A percentile compares a stretch with the other conserved stretches of the same genome.
Conservation (phyloP, 1,284 basidiomycete species). For the Dichomitus squalens region DNA sequence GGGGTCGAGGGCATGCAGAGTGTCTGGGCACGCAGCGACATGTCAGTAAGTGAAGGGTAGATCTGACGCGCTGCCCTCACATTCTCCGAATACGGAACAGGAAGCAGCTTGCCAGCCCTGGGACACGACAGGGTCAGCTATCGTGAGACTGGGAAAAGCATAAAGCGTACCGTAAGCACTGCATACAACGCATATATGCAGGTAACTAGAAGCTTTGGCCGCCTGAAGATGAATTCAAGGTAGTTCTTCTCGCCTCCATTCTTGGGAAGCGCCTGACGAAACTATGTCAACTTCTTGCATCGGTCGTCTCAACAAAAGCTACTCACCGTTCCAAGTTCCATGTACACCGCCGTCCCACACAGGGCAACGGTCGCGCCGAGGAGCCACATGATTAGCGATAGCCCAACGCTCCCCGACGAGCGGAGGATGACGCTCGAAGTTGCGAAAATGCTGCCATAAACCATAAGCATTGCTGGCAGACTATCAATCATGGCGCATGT, state of each 20-base stretch:
- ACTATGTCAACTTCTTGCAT: not conserved
- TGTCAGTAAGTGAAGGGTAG: not conserved
- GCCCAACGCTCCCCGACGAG: conserved; percentile 64
- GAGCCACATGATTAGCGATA: conserved; percentile 71
- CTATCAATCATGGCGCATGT: conserved; percentile 16
- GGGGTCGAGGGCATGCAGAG: conserved; percentile 50
- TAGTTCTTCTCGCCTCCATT: conserved; percentile 82
- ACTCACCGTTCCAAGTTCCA: conserved; percentile 71
- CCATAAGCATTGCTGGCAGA: not conserved
- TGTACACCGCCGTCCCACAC: conserved; percentile 69
- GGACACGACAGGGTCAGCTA: not conserved
- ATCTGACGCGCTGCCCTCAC: conserved; percentile 31
- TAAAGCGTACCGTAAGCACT: conserved; percentile 51
- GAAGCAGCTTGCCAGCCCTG: conserved; percentile 59
- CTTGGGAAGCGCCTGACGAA: conserved; percentile 58
- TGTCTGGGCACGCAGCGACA: conserved; percentile 41
- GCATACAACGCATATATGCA: conserved; percentile 64
- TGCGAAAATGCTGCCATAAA: conserved; percentile 64
- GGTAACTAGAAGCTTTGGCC: conserved; percentile 62
- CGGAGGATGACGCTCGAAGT: conserved; percentile 71
- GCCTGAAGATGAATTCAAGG: conserved; percentile 68
- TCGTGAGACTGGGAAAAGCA: not conserved
- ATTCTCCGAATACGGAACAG: conserved; percentile 70
- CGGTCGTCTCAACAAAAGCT: not conserved
- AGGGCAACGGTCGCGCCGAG: conserved; percentile 64